phyloP scores from a whole-genome alignment of 1,284 basidiomycete species.

The Cystobasidium pallidum region DNA sequence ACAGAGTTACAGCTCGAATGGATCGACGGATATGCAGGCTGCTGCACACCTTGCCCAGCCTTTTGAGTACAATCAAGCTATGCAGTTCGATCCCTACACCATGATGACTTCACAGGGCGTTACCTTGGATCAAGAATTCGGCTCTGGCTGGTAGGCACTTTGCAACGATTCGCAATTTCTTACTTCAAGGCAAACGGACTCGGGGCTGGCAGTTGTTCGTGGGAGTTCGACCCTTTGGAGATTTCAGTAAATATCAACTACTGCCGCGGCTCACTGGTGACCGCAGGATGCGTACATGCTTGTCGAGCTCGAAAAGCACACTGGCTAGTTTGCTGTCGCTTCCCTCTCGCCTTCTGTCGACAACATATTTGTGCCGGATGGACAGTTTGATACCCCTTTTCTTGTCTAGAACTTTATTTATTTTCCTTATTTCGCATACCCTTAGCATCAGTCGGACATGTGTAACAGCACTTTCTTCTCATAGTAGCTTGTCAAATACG shows the following conservation, averaged over 20 bases:
- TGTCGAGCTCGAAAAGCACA: no score
- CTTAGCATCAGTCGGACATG: no score
- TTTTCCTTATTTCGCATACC: background rate
- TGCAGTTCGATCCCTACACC: constrained; percentile 27
- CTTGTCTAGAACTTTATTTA: background rate
- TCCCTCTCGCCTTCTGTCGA: no score
- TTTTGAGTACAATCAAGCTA: constrained; percentile 39
- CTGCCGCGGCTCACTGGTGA: background rate
- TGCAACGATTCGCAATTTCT: no score
- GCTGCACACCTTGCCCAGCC: constrained; percentile 35
- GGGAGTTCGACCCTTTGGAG: background rate
- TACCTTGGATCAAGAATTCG: constrained; percentile 29
- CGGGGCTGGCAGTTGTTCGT: no score
- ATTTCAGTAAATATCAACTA: background rate
- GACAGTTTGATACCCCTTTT: background rate
- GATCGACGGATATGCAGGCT: constrained; percentile 15
- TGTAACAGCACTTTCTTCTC: background rate
- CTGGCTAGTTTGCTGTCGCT: no score
- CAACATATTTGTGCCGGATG: background rate
- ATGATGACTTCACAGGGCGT: constrained; percentile 27
- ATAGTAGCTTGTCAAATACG: background rate
- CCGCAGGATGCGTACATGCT: no score
- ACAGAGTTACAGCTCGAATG: background rate
- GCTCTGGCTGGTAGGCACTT: constrained; percentile 7
- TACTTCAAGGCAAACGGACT: no score